phyloP scores from a whole-genome alignment of 1,284 basidiomycete species.

The Sanghuangporus weigelae region DNA sequence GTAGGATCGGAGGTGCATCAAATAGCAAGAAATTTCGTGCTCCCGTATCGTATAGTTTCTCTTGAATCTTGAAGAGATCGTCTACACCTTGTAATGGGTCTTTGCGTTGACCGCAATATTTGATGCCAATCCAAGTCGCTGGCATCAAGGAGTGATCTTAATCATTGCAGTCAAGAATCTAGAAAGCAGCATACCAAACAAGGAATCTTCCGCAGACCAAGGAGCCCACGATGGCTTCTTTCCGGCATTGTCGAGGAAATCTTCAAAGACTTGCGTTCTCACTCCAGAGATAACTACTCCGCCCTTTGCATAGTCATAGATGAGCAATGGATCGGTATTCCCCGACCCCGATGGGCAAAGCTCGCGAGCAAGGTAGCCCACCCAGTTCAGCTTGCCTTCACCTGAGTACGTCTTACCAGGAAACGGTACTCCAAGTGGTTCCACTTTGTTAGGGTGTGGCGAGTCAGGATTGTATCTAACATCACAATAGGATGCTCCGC shows the following conservation, averaged over 20 bases:
- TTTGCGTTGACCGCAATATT: constrained; percentile 48
- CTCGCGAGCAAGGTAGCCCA: constrained; percentile 37
- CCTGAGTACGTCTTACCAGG: constrained; percentile 40
- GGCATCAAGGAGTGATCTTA: background rate
- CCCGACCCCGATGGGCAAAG: constrained; percentile 14
- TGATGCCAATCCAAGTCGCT: constrained; percentile 65
- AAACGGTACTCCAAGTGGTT: constrained; percentile 45
- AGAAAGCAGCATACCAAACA: constrained; percentile 38
- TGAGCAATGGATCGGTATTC: constrained; percentile 34
- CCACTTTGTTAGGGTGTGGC: constrained; percentile 29
- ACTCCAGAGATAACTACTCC: constrained; percentile 39
- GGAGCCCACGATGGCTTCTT: constrained; percentile 35
- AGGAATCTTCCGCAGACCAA: constrained; percentile 37
- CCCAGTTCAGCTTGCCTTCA: constrained; percentile 41
- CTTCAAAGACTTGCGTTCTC: constrained; percentile 31
- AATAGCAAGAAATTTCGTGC: constrained; percentile 62
- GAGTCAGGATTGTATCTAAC: constrained; percentile 28
- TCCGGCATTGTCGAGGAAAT: constrained; percentile 34
- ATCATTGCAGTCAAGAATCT: background rate
- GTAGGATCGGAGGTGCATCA: constrained; percentile 54
- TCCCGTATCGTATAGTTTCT: constrained; percentile 41
- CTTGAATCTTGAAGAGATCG: constrained; percentile 39
- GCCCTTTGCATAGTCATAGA: constrained; percentile 48
- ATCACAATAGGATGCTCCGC: constrained; percentile 50
- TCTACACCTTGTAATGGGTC: constrained; percentile 22